Conservation (phyloP, 1,139 yeast species). For the Pichia sp. region DNA sequence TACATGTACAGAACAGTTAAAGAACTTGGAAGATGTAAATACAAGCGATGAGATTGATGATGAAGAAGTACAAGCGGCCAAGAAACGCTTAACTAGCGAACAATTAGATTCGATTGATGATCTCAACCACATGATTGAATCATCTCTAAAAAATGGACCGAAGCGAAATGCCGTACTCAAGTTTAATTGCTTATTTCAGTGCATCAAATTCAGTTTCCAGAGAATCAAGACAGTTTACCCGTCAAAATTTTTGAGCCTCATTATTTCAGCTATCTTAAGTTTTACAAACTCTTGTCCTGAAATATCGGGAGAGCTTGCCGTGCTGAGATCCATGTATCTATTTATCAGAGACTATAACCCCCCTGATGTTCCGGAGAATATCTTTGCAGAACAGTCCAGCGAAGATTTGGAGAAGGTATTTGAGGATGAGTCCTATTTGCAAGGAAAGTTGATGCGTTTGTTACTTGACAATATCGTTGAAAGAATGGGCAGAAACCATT, state of each 20-base stretch:
- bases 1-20: slow-evolving; percentile 57
- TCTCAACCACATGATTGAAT: neutral
- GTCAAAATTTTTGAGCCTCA: slow-evolving; percentile 67
- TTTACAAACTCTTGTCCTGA: slow-evolving; percentile 32
- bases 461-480: slow-evolving; percentile 24
- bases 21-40: slow-evolving; percentile 26
- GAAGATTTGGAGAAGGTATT: slow-evolving; percentile 35
- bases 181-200: slow-evolving; percentile 57
- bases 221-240: slow-evolving; percentile 63
- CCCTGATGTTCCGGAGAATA: slow-evolving; percentile 37
- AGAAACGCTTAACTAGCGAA: neutral
- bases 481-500: slow-evolving; percentile 2
- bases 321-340: slow-evolving; percentile 53
- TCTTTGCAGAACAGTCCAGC: slow-evolving; percentile 22
- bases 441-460: slow-evolving; percentile 38
- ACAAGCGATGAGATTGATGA: slow-evolving; percentile 10
- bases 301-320: slow-evolving; percentile 32
- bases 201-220: slow-evolving; percentile 45
- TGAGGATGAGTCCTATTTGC: slow-evolving; percentile 49
- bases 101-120: slow-evolving; percentile 2
- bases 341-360: slow-evolving; percentile 61
- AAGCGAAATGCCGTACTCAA: slow-evolving; percentile 31
- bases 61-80: neutral
- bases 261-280: slow-evolving; percentile 48
- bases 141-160: slow-evolving; percentile 1